These are phyloP conservation scores for Alternaria burnsii DNA, from an alignment of 2,329 filamentous ascomycete species.

Conservation along the genomic window DNA sequence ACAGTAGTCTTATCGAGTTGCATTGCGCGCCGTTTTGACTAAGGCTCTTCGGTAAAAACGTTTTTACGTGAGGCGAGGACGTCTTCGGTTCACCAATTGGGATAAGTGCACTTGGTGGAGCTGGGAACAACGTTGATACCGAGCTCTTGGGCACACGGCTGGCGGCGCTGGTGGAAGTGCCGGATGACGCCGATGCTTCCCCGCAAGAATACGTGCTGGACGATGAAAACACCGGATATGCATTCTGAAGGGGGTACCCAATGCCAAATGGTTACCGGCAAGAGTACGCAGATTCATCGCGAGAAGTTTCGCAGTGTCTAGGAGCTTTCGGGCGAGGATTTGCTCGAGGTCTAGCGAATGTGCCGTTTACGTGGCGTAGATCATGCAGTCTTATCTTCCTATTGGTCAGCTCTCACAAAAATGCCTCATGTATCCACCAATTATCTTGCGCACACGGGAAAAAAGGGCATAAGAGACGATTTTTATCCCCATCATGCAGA, in stretches of 20 bases:
- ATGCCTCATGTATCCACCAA: background rate
- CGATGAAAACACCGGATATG: background rate
- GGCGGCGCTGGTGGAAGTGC: background rate
- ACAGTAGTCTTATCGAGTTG: slow-evolving; percentile 47
- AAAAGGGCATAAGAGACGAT: no score
- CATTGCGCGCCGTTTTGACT: slow-evolving; percentile 40
- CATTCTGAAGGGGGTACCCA: background rate
- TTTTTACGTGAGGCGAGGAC: slow-evolving; percentile 31
- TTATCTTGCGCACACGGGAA: background rate
- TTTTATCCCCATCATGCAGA: no score
- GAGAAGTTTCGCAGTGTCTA: background rate
- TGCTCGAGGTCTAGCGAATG: background rate
- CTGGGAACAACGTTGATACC: slow-evolving; percentile 17
- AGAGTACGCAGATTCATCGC: background rate
- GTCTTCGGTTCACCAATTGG: slow-evolving; percentile 18
- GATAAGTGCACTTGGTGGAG: slow-evolving; percentile 17
- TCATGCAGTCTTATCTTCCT: no score
- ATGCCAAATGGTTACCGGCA: background rate
- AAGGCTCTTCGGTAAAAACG: slow-evolving; percentile 45
- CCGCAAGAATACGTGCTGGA: background rate
- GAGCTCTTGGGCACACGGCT: slow-evolving; percentile 6
- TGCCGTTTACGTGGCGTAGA: background rate
- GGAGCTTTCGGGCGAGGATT: background rate
- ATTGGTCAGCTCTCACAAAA: background rate
- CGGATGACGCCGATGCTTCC: background rate